A percentile compares a stretch with the other conserved stretches of the same genome.
Evolutionary conservation across 805 yeast species (phyloP).

Genomic region (Barnettozyma populi): DNA sequence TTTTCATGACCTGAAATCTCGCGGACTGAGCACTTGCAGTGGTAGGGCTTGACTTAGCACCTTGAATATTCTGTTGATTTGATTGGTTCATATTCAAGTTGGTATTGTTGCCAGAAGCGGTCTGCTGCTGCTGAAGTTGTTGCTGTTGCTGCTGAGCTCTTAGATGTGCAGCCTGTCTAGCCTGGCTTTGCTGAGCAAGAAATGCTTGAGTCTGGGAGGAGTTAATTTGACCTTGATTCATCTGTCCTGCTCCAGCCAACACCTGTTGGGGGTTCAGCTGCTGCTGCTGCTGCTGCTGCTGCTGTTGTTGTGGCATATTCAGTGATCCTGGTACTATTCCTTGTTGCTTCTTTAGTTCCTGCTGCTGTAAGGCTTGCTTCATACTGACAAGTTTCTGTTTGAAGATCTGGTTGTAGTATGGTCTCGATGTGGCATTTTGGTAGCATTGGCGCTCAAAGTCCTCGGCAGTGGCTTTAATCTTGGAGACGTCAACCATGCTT

Average conservation of each 20-base stretch:
- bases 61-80: slow-evolving; percentile 4
- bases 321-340: slow-evolving; percentile 24
- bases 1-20: slow-evolving; percentile 41
- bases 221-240: slow-evolving; percentile 6
- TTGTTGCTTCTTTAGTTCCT: slow-evolving; percentile 31
- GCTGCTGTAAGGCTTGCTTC: slow-evolving; percentile 19
- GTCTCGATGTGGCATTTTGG: slow-evolving; percentile 49
- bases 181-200: slow-evolving; percentile 45
- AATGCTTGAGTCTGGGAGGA: slow-evolving; percentile 29
- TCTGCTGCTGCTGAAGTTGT: slow-evolving; percentile 18
- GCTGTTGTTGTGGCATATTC: slow-evolving; percentile 21
- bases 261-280: slow-evolving; percentile 5
- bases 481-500: slow-evolving; percentile 30
- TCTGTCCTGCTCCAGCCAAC: not conserved
- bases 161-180: slow-evolving; percentile 40
- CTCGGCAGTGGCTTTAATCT: slow-evolving; percentile 52
- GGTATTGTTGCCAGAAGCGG: slow-evolving; percentile 4
- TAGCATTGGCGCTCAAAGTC: slow-evolving; percentile 67
- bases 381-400: slow-evolving; percentile 24
- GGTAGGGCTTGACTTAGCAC: not conserved
- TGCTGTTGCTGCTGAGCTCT: slow-evolving; percentile 21
- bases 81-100: slow-evolving; percentile 6
- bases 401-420: slow-evolving; percentile 49
- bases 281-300: slow-evolving; percentile 28
- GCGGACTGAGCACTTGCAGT: slow-evolving; percentile 3